Base-by-base conservation (phyloP, 148 eudicot species). In the Euryodendron excelsum region DNA sequence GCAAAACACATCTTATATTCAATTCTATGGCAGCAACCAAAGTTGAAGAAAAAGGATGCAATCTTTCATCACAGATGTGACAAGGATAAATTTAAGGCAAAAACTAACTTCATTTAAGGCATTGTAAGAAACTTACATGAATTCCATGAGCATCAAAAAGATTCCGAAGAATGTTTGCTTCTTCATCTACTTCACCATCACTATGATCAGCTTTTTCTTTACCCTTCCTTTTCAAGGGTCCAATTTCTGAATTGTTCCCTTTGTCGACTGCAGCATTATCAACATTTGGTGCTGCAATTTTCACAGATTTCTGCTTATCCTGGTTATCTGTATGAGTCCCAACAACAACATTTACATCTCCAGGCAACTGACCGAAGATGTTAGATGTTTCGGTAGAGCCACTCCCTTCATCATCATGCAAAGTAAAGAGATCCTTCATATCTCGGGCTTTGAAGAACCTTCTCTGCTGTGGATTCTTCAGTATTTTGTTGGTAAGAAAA, bases 91-190 rank as follows among this genome's bases (percentile, higher is more conserved):
- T 45, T 21, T 27, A 48, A 23, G 77, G 62, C 27, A 62, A 75
- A 75, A 75, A 85, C 78, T 78, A 31, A 21, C 18, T 18, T 58
- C 31, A 66, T 58, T 39, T 44, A 39, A 56, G 39, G 56, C 39
- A 75, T 27, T 47, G 62, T 28, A 7, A 74, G 66, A 80, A 79
- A 78, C 97, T 90, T 89, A 91, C 99, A 83, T 96, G 99, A 80
- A 96, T 96, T 77, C 99, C 99, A 59, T 96, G 94, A 65, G 97
- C 91, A 58, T 90, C 94, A 84, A 96, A 91, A 68, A 96, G 99
- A 84, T 80, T 83, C 79, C 86, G 88, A 77, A 96, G 80, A 70
- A 96, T 88, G 81, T 82, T 80, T 50, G 93, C 88, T 85, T 96
- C 99, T 66, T 85, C 94, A 73, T 90, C 89, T 21, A 80, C 88